Base-by-base conservation (phyloP, 805 yeast genomes). In the Lipomyces starkeyi region DNA sequence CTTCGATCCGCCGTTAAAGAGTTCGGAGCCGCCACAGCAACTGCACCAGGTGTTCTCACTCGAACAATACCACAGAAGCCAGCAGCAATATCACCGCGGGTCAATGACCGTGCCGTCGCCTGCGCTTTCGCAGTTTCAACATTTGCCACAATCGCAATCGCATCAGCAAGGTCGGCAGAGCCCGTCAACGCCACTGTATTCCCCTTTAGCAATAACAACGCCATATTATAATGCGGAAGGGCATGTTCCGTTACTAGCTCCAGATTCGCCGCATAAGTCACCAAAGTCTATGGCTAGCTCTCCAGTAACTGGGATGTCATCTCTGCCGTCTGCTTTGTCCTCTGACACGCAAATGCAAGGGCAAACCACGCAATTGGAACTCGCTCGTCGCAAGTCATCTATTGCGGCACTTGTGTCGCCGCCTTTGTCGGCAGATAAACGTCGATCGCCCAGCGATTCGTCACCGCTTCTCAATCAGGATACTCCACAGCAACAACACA, bases 391-490 rank as follows among this genome's bases (percentile, higher is more conserved):
- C 13, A 56, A 52, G 57, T 52, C 58, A 32, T 61, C 68, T 3
- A 65, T 62, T 1, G 62, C 62, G 11, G 61, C 61, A 9, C 37
- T 65, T 27, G 40, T 62, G 17, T 52, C 62, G 14, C 68, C 68
- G 14, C 27, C 29, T 14, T 29, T 59, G 5, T 11, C 52, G 6
- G n/a, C 14, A 5, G 37, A n/a, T 17, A 17, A 37, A 25, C 55
- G 25, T 17, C 47, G 43, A 5, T 27, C 13, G 27, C 27, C 32
- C 2, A 13, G 40, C 13, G 57, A 47, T 29, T 20, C 65, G 29
- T 43, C 56, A 29, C 35, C 43, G 9, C 35, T 32, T 35, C 55
- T 53, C 11, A 52, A 13, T 14, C 59, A 58, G 32, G 27, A 2
- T 14, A 9, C 34, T 5, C 25, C 34, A 29, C 34, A 25, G 34